Base-by-base conservation (phyloP, 352 stramenopile species). In the Pythium aristosporum region DNA sequence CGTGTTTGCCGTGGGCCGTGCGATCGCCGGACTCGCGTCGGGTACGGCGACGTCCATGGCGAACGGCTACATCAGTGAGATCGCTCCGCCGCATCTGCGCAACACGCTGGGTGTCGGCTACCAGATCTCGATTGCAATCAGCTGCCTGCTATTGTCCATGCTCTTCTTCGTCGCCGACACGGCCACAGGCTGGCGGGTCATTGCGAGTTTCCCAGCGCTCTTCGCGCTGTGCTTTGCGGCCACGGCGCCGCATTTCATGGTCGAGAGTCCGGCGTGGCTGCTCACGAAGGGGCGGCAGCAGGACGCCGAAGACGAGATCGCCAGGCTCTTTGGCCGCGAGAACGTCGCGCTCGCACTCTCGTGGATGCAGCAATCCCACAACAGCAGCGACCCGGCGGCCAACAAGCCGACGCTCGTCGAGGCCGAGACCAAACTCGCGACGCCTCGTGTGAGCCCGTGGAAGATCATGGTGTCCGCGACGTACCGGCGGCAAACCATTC, bases 141-240 rank as follows among this genome's bases (percentile, higher is more conserved):
- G 79, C 16, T 70, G 84, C 34, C 39, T 87, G 10, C 37, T 87
- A 11, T 72, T 82, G 20, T 68, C 64, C 0, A 73, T 73, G 39
- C 73, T 81, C 10, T 86, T 82, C 48, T 87, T 80, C 63, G 76
- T 87, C 53, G 71, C 75, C 10, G 72, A 80, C 52, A 80, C 73
- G 0, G 72, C 68, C 42, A 58, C 20, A 6, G 77, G 80, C 18
- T 90, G 80, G 80, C 71, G 83, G 13, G 79, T 78, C 37, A 85
- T 87, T 18, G 73, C 47, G 42, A 77, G 12, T 53, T 74, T 84
- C 39, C 83, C 76, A 8, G 67, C 78, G 30, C 47, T 87, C 2
- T 69, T 90, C 32, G 74, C 71, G 58, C 64, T 79, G 50, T 63
- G 85, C 32, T 85, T 83, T 65, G 69, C 73, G 0, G 53, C 77